Evolutionary conservation across 2,329 filamentous ascomycete species (phyloP).

Genomic region (Emergomyces orientalis): DNA sequence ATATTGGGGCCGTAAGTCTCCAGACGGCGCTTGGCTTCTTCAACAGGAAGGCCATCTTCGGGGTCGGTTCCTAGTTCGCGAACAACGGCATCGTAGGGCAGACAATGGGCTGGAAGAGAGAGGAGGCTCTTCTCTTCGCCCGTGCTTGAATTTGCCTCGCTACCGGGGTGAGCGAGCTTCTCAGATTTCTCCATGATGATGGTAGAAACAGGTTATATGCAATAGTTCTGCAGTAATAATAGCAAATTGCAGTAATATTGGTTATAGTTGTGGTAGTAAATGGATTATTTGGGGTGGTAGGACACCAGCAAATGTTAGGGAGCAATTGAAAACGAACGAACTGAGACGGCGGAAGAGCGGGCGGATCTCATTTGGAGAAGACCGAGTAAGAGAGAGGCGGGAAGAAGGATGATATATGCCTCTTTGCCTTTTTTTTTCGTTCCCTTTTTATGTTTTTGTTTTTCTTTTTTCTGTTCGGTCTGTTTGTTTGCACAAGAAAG

Average conservation of each 20-base stretch:
- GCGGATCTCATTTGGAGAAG: slow-evolving; percentile 6
- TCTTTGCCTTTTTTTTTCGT: neutral
- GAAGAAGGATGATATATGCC: neutral
- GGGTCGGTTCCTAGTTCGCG: slow-evolving; percentile 46
- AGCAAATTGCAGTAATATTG: neutral
- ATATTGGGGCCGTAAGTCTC: slow-evolving; percentile 52
- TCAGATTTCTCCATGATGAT: slow-evolving; percentile 12
- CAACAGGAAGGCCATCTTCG: slow-evolving; percentile 47
- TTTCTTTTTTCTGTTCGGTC: too few species aligned
- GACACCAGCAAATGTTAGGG: slow-evolving; percentile 5
- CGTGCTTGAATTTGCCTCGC: neutral
- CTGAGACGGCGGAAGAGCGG: neutral
- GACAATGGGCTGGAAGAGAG: slow-evolving; percentile 51
- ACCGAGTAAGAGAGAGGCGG: neutral
- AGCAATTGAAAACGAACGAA: neutral
- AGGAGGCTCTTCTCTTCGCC: slow-evolving; percentile 41
- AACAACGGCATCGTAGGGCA: slow-evolving; percentile 45
- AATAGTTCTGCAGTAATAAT: neutral
- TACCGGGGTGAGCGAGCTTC: slow-evolving; percentile 1
- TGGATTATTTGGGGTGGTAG: neutral
- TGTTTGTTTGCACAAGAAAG: neutral
- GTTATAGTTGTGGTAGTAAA: neutral
- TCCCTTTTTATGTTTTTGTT: neutral
- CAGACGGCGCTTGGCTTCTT: slow-evolving; percentile 47
- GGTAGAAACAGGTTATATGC: neutral